Evolutionary conservation across 176 grass and related monocot genomes (phyloP), one percentile per base, ranked within the genome.

Genomic region (Neostapfia colusana): DNA sequence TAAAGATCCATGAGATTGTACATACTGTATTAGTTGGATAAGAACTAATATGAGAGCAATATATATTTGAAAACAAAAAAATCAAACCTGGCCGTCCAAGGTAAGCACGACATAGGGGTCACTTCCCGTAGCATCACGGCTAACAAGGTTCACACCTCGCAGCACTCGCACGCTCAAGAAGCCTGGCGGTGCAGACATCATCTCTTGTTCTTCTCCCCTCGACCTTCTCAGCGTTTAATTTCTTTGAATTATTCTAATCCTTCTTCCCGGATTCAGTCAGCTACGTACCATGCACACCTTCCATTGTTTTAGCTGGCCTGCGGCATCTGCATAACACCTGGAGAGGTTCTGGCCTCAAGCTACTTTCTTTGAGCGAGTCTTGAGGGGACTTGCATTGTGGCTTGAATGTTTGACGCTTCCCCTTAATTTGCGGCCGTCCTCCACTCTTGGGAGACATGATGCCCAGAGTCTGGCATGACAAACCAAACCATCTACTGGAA

Each of bases 21-120:
- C 3, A 48, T 48, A 16, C 15, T 4, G 16, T 16, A 48, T 13
- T n/a, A n/a, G n/a, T n/a, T 51, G 49, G 18, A 51, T 51, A 20
- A 20, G 17, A 17, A 51, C 1, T 20, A 17, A 51, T 6, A 51
- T 20, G 17, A 31, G 31, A 31, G 3, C 31, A 31, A 31, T 31
- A 3, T 31, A 31, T 31, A 31, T 31, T 31, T 31, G 3, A 12
- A 11, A 12, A n/a, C 7, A 12, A 62, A 60, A 0, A 28, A 28
- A 37, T 7, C 3, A 26, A 58, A 88, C 81, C 81, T 80, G 89
- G 6, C 57, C 79, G 24, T 83, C 88, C 5, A 90, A 36, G 57
- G 4, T 61, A 59, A 91, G 67, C 60, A 91, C 77, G 13, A 87
- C 81, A 18, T 91, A 91, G 53, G 89, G 89, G 23, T 87, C 89